phyloP scores from a whole-genome alignment of 208 protist species.

The Trypanosoma congolense region DNA sequence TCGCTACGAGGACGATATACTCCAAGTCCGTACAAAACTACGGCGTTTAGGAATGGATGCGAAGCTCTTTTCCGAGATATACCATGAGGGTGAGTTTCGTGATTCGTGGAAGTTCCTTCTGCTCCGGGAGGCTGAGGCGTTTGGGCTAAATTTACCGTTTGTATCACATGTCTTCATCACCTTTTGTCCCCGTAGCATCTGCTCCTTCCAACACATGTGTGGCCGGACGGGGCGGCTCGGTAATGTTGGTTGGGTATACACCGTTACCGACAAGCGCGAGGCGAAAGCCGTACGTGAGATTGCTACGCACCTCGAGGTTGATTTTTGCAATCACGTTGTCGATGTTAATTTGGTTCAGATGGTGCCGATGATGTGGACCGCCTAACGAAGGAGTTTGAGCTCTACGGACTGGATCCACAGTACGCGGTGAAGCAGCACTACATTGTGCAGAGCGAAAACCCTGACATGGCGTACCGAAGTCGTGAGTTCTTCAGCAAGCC shows the following conservation, averaged over 20 bases:
- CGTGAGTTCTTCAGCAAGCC: constrained; percentile 77
- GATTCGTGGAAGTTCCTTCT: constrained; percentile 71
- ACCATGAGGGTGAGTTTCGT: constrained; percentile 40
- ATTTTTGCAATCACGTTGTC: constrained; percentile 63
- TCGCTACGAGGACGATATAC: constrained; percentile 43
- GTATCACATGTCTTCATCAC: constrained; percentile 84
- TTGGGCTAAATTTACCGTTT: constrained; percentile 65
- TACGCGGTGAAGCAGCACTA: constrained; percentile 77
- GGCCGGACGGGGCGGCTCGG: constrained; percentile 62
- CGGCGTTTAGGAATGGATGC: constrained; percentile 63
- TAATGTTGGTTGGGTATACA: constrained; percentile 84
- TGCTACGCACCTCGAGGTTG: constrained; percentile 52
- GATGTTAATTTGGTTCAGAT: constrained; percentile 33
- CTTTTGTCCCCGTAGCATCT: constrained; percentile 63
- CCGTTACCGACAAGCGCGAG: constrained; percentile 54
- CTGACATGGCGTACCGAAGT: constrained; percentile 56
- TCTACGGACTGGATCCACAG: constrained; percentile 82
- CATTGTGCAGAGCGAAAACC: constrained; percentile 69
- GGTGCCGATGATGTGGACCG: constrained; percentile 38
- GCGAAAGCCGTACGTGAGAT: constrained; percentile 51
- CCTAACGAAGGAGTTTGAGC: constrained; percentile 52
- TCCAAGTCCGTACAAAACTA: constrained; percentile 46
- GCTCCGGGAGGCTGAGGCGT: constrained; percentile 68
- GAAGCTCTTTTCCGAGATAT: constrained; percentile 77
- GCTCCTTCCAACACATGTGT: constrained; percentile 80